Base-by-base conservation (phyloP, 805 yeast genomes). In the Maudiozyma saulgeensis region DNA sequence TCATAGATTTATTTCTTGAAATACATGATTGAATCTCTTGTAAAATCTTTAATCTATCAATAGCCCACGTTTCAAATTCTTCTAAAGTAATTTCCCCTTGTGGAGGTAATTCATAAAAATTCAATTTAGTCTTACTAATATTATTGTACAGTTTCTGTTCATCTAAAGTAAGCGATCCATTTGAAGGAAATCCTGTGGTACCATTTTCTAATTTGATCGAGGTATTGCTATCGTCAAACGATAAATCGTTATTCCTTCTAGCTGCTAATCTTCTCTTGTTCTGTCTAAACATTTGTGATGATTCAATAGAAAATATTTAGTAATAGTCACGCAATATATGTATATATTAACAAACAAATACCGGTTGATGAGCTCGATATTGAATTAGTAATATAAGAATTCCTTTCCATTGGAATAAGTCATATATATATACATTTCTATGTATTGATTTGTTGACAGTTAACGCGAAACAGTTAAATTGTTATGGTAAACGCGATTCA, bases 61-160 rank as follows among this genome's bases (percentile, higher is more conserved):
- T 83, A 4, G 98, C 98, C 96, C 97, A 93, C 4, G 76, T 74
- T 68, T 93, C 99, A 67, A 93, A 93, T 59, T 93, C 87, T 54
- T 90, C 97, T 16, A 93, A 67, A 0, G 97, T 87, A 58, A 93
- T 82, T 66, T 93, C 98, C 13, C 82, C 81, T 32, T 75, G 68
- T 0, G 98, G 98, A 11, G 96, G 93, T 6, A 70, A 54, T 25
- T 72, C 77, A 67, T 93, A 93, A 59, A 91, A 79, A 19, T 87
- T 80, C 45, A 93, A 70, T 46, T 95, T 73, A 37, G 78, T 70
- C 11, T 80, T 76, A 62, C 83, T 81, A 40, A 73, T 58, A 54
- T 61, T 57, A 49, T 64, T 66, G 47, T 67, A 63, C 53, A 65
- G 68, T 35, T 60, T 59, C 48, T 57, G 65, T 53, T 67, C 74